A percentile compares a stretch with the other conserved stretches of the same genome.
These are phyloP conservation scores for Terana coerulea DNA, from an alignment of 768 basidiomycete species.

Conservation along the genomic window DNA sequence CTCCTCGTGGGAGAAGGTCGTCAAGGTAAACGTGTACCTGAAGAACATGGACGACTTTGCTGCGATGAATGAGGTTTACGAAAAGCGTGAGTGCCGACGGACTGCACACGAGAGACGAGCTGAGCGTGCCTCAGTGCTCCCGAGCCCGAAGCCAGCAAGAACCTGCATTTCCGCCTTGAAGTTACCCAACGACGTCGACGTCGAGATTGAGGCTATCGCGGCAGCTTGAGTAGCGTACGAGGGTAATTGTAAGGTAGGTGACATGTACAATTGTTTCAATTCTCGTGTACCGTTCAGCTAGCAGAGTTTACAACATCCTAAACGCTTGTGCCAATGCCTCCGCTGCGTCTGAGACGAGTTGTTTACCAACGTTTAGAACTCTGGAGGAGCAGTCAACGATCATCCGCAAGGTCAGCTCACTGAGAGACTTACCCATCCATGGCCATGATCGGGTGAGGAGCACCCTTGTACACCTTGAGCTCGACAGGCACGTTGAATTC, in stretches of 20 bases:
- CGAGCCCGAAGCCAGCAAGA: slow-evolving; percentile 63
- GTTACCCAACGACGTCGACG: slow-evolving; percentile 64
- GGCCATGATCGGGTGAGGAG: slow-evolving; percentile 70
- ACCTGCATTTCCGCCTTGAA: slow-evolving; percentile 73
- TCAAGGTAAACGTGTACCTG: slow-evolving; percentile 56
- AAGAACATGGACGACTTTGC: slow-evolving; percentile 57
- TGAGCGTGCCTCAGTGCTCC: slow-evolving; percentile 37
- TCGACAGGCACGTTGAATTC: slow-evolving; percentile 50
- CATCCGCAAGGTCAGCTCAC: slow-evolving; percentile 5
- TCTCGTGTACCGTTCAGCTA: not conserved
- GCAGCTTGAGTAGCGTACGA: slow-evolving; percentile 16
- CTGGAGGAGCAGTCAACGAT: slow-evolving; percentile 17
- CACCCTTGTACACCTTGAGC: slow-evolving; percentile 53
- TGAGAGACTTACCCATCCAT: slow-evolving; percentile 56
- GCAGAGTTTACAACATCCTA: slow-evolving; percentile 15
- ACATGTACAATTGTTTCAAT: not conserved
- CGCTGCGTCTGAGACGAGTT: slow-evolving; percentile 36
- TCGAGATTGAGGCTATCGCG: slow-evolving; percentile 75
- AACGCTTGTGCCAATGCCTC: slow-evolving; percentile 32
- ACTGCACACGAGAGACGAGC: not conserved
- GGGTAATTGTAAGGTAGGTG: not conserved
- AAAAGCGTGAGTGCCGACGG: slow-evolving; percentile 33
- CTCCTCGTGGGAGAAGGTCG: slow-evolving; percentile 56
- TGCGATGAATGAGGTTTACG: slow-evolving; percentile 56
- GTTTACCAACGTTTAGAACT: slow-evolving; percentile 33